A percentile compares a stretch with the other conserved stretches of the same genome.
These are phyloP conservation scores for Yamadazyma spencermartinsiae DNA, from an alignment of 1,139 yeast genomes.

Conservation along the genomic window DNA sequence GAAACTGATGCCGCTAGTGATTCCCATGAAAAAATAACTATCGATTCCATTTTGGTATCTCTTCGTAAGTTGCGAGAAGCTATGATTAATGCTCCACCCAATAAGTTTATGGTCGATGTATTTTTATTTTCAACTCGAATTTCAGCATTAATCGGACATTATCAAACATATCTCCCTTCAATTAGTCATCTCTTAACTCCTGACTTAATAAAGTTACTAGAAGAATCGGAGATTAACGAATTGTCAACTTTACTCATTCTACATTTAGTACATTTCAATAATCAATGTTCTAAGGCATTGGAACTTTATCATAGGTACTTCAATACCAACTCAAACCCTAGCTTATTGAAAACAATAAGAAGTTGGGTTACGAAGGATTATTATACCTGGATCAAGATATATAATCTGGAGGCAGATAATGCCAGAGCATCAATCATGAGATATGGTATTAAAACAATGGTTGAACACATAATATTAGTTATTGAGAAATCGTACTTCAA, in stretches of 20 bases:
- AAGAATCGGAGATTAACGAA: slow-evolving; percentile 36
- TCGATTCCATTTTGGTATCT: slow-evolving; percentile 30
- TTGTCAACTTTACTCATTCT: slow-evolving; percentile 40
- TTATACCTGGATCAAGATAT: slow-evolving; percentile 40
- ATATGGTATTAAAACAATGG: slow-evolving; percentile 36
- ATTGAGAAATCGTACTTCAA: slow-evolving; percentile 41
- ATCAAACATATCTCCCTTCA: slow-evolving; percentile 59
- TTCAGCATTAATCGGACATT: slow-evolving; percentile 48
- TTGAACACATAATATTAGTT: slow-evolving; percentile 28
- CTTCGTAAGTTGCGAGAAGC: slow-evolving; percentile 57
- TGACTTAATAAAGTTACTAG: slow-evolving; percentile 18
- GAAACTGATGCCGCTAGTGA: slow-evolving; percentile 7
- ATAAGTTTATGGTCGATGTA: slow-evolving; percentile 47
- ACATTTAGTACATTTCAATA: slow-evolving; percentile 50
- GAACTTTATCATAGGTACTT: slow-evolving; percentile 30
- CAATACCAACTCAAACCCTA: slow-evolving; percentile 17
- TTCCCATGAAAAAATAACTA: slow-evolving; percentile 11
- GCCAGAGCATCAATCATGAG: slow-evolving; percentile 39
- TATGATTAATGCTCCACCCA: slow-evolving; percentile 35
- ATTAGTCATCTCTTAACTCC: slow-evolving; percentile 38
- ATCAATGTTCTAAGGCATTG: slow-evolving; percentile 37
- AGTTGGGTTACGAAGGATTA: slow-evolving; percentile 44
- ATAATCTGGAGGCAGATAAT: slow-evolving; percentile 30
- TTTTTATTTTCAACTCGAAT: slow-evolving; percentile 51
- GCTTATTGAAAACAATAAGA: slow-evolving; percentile 25